Evolutionary conservation across 148 eudicot species (phyloP).

Genomic region (Oxyria digyna): DNA sequence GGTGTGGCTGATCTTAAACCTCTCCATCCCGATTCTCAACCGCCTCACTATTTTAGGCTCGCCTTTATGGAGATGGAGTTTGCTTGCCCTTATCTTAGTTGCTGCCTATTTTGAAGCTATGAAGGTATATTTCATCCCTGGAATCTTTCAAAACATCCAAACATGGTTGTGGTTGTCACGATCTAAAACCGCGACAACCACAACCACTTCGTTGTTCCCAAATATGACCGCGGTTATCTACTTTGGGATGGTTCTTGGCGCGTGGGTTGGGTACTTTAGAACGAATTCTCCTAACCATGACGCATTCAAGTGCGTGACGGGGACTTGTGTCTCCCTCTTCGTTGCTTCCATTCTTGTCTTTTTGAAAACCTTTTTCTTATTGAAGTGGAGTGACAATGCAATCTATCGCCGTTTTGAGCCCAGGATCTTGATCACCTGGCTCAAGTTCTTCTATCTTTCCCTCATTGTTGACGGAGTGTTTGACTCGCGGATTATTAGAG

Average conservation of each 20-base stretch:
- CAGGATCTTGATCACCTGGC: conserved; percentile 1
- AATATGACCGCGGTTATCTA: not conserved
- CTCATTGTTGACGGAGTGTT: not conserved
- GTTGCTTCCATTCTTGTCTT: not conserved
- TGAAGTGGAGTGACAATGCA: not conserved
- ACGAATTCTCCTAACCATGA: not conserved
- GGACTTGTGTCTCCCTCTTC: not conserved
- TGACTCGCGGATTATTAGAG: not conserved
- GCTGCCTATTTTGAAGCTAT: not conserved
- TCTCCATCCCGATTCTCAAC: not conserved
- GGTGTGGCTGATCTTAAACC: not conserved
- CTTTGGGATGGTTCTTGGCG: not conserved
- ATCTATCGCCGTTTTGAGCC: not conserved
- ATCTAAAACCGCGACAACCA: too few relatives aligned
- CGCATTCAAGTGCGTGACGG: not conserved
- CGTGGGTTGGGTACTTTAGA: not conserved
- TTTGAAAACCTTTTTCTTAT: not conserved
- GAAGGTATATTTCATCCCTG: too few relatives aligned
- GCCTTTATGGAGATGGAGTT: not conserved
- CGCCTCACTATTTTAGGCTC: not conserved
- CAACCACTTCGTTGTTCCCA: not conserved
- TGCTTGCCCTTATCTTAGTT: not conserved
- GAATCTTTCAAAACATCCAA: too few relatives aligned
- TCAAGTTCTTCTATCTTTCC: not conserved
- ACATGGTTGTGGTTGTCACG: too few relatives aligned